Evolutionary conservation across 2,329 filamentous ascomycete genomes (phyloP).

Genomic region (Emergomyces orientalis): DNA sequence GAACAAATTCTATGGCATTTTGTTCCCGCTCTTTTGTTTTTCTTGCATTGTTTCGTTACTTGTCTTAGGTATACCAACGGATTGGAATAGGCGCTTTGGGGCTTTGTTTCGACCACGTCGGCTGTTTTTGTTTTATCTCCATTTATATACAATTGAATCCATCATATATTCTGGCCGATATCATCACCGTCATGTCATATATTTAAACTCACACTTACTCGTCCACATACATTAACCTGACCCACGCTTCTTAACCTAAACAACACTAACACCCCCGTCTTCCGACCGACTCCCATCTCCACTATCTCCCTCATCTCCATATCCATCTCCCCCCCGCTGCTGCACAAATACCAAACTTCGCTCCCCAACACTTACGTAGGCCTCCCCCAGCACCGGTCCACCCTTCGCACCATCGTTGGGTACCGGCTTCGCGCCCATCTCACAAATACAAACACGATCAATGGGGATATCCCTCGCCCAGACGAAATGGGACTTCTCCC

Average conservation of each 20-base stretch:
- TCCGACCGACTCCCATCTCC: background rate
- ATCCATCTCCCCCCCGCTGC: background rate
- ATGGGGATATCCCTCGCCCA: conserved; percentile 63
- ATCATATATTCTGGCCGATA: background rate
- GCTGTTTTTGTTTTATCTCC: background rate
- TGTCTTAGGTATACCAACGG: background rate
- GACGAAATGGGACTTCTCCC: conserved; percentile 42
- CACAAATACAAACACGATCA: conserved; percentile 67
- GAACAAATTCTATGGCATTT: background rate
- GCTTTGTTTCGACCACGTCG: background rate
- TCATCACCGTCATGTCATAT: background rate
- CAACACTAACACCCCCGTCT: background rate
- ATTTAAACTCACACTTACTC: background rate
- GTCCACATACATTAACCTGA: background rate
- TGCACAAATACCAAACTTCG: conserved; percentile 22
- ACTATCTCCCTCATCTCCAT: background rate
- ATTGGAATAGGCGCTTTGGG: background rate
- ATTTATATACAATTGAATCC: conserved; percentile 1
- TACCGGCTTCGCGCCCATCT: conserved; percentile 72
- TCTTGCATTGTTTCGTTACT: background rate
- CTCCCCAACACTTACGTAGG: conserved; percentile 44
- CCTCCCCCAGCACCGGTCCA: conserved; percentile 43
- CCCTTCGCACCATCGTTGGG: conserved; percentile 29
- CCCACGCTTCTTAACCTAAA: background rate
- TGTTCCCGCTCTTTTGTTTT: background rate